A percentile compares a stretch with the other conserved stretches of the same genome.
Evolutionary conservation across 371 early-diverging fungal genomes (phyloP).

Genomic region (Mortierella sp.): DNA sequence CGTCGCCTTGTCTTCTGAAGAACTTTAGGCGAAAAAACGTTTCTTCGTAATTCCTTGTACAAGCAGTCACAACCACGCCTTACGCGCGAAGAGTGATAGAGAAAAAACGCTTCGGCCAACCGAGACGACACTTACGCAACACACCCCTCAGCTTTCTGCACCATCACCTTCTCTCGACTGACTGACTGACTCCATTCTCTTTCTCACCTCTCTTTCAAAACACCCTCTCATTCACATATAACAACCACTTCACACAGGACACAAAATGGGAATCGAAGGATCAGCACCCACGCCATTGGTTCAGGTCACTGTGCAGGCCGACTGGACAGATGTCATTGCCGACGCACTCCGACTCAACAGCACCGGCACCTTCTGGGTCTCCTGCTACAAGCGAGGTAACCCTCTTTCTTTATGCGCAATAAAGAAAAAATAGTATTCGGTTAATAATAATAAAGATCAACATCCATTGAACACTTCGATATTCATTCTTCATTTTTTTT

Average conservation of each 20-base stretch:
- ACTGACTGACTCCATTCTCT: not conserved
- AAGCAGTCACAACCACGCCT: not conserved
- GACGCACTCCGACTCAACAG: conserved; percentile 36
- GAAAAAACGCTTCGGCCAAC: not conserved
- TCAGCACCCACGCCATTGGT: conserved; percentile 30
- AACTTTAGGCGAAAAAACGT: not conserved
- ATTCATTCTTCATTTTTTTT: too few relatives aligned
- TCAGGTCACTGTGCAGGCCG: conserved; percentile 55
- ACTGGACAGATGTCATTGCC: conserved; percentile 55
- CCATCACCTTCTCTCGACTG: too few relatives aligned
- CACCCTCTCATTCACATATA: not conserved
- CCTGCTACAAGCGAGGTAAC: conserved; percentile 65
- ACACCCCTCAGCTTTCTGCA: not conserved
- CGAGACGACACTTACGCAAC: not conserved
- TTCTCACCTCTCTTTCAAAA: not conserved
- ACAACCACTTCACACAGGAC: not conserved
- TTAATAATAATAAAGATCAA: conserved; percentile 12
- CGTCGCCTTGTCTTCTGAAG: too few relatives aligned
- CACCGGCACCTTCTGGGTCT: conserved; percentile 66
- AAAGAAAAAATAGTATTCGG: not conserved
- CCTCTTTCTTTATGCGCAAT: not conserved
- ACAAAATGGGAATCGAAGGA: conserved; percentile 46
- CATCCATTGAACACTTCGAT: not conserved
- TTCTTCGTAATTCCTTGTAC: too few relatives aligned
- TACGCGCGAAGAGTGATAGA: not conserved